Conservation (phyloP, 1,139 yeast genomes). For the Magnusiomyces sp. region DNA sequence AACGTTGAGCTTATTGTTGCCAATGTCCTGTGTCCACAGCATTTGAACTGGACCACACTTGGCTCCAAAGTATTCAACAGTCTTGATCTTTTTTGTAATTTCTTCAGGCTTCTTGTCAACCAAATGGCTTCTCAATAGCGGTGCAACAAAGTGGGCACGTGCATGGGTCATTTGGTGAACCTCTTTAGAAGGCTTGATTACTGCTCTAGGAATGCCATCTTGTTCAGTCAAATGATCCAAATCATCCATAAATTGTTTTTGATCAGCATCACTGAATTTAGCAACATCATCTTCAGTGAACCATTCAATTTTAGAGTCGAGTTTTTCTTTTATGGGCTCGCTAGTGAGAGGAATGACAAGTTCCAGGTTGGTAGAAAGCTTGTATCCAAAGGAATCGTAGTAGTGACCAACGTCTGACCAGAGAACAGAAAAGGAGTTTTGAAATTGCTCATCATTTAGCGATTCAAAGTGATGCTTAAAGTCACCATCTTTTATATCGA, state of each 20-base stretch:
- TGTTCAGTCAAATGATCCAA: slow-evolving; percentile 27
- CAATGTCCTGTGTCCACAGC: slow-evolving; percentile 43
- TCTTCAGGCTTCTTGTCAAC: background rate
- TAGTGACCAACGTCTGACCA: slow-evolving; percentile 72
- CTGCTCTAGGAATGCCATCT: slow-evolving; percentile 27
- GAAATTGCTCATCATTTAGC: slow-evolving; percentile 24
- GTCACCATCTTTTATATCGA: slow-evolving; percentile 31
- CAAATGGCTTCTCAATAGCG: slow-evolving; percentile 10
- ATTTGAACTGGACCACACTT: slow-evolving; percentile 31
- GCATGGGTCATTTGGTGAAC: slow-evolving; percentile 37
- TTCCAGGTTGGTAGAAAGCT: background rate
- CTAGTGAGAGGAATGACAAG: background rate
- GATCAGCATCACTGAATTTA: background rate
- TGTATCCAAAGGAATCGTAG: slow-evolving; percentile 50
- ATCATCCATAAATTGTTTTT: too few relatives aligned
- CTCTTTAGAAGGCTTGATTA: slow-evolving; percentile 25
- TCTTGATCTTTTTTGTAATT: background rate
- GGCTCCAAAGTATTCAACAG: slow-evolving; percentile 29
- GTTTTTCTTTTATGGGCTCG: background rate
- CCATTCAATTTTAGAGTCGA: background rate
- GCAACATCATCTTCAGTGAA: background rate
- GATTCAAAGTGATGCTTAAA: slow-evolving; percentile 26
- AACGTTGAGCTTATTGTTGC: slow-evolving; percentile 31
- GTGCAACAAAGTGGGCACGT: slow-evolving; percentile 35
- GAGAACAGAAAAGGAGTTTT: slow-evolving; percentile 39